Conservation (phyloP, 2,329 filamentous ascomycete species). For the Ceratocystis lukuohia region DNA sequence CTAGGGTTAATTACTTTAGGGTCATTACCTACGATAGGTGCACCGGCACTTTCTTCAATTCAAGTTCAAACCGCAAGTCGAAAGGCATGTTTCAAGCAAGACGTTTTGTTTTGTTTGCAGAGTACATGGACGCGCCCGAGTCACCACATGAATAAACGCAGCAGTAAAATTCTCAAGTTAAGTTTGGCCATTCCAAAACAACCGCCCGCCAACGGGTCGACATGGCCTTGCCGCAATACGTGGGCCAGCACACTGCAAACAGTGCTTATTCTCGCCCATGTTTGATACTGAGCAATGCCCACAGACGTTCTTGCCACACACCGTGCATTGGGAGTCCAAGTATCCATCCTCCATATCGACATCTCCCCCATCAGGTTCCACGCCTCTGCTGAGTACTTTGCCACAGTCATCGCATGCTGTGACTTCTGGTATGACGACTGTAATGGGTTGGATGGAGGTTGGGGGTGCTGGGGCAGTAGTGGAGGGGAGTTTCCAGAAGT, state of each 20-base stretch:
- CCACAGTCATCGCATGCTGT: constrained; percentile 44
- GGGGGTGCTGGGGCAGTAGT: constrained; percentile 24
- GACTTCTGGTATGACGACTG: constrained; percentile 19
- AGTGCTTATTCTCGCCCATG: constrained; percentile 40
- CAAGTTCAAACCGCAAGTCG: too few relatives aligned
- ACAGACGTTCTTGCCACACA: constrained; percentile 44
- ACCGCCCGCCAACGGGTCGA: constrained; percentile 22
- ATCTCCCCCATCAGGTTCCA: constrained; percentile 28
- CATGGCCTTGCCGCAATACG: constrained; percentile 20
- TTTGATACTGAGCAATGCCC: constrained; percentile 47
- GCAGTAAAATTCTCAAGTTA: not conserved
- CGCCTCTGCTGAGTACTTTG: constrained; percentile 14
- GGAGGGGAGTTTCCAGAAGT: constrained; percentile 45
- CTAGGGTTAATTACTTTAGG: not conserved
- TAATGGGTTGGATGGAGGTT: not conserved
- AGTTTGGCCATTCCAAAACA: not conserved
- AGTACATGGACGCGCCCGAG: not conserved
- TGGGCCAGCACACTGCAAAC: constrained; percentile 38
- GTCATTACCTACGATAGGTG: not conserved
- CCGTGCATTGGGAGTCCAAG: constrained; percentile 31
- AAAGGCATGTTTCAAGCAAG: not conserved
- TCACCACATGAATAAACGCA: not conserved
- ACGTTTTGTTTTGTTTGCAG: not conserved
- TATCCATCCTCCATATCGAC: constrained; percentile 26
- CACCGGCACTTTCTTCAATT: too few relatives aligned